A percentile compares a stretch with the other conserved stretches of the same genome.
phyloP scores from a whole-genome alignment of 192 early-diverging fungal species.

The Podila verticillata region DNA sequence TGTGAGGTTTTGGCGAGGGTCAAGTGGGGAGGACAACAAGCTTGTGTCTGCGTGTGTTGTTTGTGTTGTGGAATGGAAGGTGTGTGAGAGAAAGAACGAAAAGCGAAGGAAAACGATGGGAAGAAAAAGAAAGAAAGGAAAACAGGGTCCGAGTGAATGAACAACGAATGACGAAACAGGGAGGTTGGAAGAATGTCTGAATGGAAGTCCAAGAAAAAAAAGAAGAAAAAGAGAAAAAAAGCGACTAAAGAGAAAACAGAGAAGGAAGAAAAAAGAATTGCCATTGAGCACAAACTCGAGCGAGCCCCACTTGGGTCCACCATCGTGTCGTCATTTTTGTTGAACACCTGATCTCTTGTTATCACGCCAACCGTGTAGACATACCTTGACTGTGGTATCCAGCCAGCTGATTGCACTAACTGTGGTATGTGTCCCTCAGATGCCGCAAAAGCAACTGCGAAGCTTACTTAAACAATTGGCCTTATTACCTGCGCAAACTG shows the following conservation, averaged over 20 bases:
- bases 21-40: not conserved
- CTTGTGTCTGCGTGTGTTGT: not conserved
- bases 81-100: not conserved
- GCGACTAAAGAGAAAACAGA: not conserved
- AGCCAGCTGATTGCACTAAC: no score
- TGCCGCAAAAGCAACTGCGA: no score
- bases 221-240: not conserved
- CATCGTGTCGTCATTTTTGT: no score
- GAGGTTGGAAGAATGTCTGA: not conserved
- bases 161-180: constrained; percentile 8
- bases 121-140: not conserved
- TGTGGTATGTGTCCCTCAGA: no score
- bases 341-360: no score
- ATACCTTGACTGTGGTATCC: no score
- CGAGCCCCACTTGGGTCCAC: no score
- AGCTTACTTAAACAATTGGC: no score
- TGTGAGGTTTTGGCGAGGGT: not conserved
- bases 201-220: not conserved
- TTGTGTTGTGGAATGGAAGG: not conserved
- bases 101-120: not conserved
- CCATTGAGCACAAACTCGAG: no score
- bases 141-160: not conserved
- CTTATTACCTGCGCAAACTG: no score
- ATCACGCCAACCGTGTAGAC: no score
- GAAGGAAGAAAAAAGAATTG: not conserved